Evolutionary conservation across 1,284 basidiomycete species (phyloP).

Genomic region (Mycosarcoma maydis): DNA sequence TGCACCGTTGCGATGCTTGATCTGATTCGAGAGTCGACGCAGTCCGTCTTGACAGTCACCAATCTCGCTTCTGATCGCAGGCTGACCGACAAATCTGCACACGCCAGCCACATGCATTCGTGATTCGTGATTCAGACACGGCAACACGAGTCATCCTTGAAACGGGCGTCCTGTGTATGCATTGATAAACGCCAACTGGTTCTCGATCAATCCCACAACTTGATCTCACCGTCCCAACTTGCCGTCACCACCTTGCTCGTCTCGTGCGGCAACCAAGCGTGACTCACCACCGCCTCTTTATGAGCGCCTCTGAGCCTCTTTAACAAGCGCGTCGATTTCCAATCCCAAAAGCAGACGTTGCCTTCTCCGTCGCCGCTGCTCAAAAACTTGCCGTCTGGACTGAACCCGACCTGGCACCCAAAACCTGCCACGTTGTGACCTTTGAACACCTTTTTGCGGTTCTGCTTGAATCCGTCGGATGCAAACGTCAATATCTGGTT

Average conservation of each 20-base stretch:
- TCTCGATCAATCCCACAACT: slow-evolving; percentile 82
- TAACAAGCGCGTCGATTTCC: slow-evolving; percentile 92
- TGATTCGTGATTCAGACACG: no score
- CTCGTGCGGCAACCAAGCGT: slow-evolving; percentile 98
- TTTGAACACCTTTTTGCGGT: slow-evolving; percentile 96
- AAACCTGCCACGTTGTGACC: slow-evolving; percentile 96
- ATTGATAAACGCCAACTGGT: no score
- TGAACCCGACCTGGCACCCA: slow-evolving; percentile 94
- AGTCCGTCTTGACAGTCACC: no score
- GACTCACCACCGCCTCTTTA: slow-evolving; percentile 92
- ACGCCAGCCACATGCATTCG: no score
- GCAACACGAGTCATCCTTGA: no score
- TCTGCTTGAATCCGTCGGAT: slow-evolving; percentile 92
- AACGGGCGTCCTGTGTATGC: neutral
- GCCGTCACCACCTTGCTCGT: slow-evolving; percentile 89
- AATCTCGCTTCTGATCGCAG: no score
- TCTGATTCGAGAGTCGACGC: no score
- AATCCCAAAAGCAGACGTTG: slow-evolving; percentile 98
- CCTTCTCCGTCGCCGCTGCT: slow-evolving; percentile 94
- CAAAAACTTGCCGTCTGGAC: slow-evolving; percentile 96
- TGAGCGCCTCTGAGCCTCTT: slow-evolving; percentile 83
- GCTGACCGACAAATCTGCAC: no score
- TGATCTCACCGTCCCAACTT: slow-evolving; percentile 96
- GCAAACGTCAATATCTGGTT: slow-evolving; percentile 98
- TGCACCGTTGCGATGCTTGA: no score